Evolutionary conservation across 306 rosid species (phyloP), one percentile per base, ranked within the genome.

Genomic region (Sphenostylis stenocarpa): DNA sequence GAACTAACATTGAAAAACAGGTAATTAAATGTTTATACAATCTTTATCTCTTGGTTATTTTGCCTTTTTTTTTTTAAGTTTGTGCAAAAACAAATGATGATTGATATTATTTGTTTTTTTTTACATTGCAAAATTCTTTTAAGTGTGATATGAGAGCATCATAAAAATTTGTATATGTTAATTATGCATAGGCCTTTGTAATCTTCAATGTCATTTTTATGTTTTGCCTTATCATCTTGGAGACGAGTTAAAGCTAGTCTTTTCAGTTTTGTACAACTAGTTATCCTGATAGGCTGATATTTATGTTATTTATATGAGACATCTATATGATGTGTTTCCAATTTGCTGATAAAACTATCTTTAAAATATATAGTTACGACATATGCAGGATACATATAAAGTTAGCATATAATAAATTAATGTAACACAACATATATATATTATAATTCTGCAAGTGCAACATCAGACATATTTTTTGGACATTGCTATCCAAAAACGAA

Each of bases 1-100:
- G 97, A 77, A 90, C 96, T 36, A 90, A 92, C 79, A 87, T 92
- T 72, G 83, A 85, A 61, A 92, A 90, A 68, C 97, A 92, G 97
- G 97, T 92, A 80, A 83, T 81, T 77, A 70, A 67, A 55, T 69
- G 68, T 53, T 60, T 31, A n/a, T 57, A 20, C 48, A 11, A 44
- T 73, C 20, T 15, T 77, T 66, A 43, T 63, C 52, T 49, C 21
- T 47, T 21, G n/a, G 12, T 24, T 21, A 21, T 43, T 31, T 10
- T 45, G 20, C 80, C 78, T 28, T 23, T 14, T 53, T 60, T 67
- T 74, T 16, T 31, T 16, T 41, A n/a, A 71, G 48, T 51, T 70
- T 77, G 61, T 38, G 48, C 11, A 33, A 49, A 47, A 73, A 73
- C 43, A 39, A 62, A 38, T 16, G 24, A 62, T 36, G 58, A 44